phyloP scores from a whole-genome alignment of 805 yeast genomes.

The Yamadazyma phyllophila region DNA sequence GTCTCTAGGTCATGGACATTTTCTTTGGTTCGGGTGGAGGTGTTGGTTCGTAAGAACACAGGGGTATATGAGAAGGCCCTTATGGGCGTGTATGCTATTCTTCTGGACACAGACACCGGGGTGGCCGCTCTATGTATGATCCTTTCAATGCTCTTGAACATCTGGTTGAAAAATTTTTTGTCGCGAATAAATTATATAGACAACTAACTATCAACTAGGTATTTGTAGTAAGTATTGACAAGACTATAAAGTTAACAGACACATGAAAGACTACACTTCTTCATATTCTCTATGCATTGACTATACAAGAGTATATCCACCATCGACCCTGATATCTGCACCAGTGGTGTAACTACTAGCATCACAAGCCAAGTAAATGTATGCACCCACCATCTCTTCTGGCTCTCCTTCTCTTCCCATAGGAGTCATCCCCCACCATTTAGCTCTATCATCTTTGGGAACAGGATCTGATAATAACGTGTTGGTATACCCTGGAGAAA shows the following conservation, averaged over 20 bases:
- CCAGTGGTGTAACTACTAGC: slow-evolving; percentile 46
- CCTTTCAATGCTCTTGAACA: slow-evolving; percentile 1
- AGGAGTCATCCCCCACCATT: slow-evolving; percentile 43
- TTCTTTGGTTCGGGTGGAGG: slow-evolving; percentile 47
- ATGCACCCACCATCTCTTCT: slow-evolving; percentile 46
- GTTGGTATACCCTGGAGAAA: slow-evolving; percentile 35
- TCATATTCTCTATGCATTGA: not conserved
- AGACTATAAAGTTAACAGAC: too few species aligned
- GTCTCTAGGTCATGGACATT: slow-evolving; percentile 61
- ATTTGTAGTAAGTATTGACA: too few species aligned
- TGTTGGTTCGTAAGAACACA: slow-evolving; percentile 44
- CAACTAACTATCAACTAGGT: too few species aligned
- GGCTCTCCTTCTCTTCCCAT: slow-evolving; percentile 44
- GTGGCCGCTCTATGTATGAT: slow-evolving; percentile 2
- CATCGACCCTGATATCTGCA: slow-evolving; percentile 45
- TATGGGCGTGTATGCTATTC: not conserved
- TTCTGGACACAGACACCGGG: not conserved
- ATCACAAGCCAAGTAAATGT: slow-evolving; percentile 43
- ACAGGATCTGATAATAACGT: slow-evolving; percentile 23
- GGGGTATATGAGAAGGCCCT: slow-evolving; percentile 13
- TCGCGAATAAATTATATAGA: not conserved
- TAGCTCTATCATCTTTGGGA: slow-evolving; percentile 30
- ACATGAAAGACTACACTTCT: too few species aligned
- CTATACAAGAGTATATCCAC: slow-evolving; percentile 36
- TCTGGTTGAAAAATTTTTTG: slow-evolving; percentile 6